Evolutionary conservation across 495 filamentous ascomycete genomes (phyloP), one percentile per base, ranked within the genome.

Genomic region (Platismatia glauca): DNA sequence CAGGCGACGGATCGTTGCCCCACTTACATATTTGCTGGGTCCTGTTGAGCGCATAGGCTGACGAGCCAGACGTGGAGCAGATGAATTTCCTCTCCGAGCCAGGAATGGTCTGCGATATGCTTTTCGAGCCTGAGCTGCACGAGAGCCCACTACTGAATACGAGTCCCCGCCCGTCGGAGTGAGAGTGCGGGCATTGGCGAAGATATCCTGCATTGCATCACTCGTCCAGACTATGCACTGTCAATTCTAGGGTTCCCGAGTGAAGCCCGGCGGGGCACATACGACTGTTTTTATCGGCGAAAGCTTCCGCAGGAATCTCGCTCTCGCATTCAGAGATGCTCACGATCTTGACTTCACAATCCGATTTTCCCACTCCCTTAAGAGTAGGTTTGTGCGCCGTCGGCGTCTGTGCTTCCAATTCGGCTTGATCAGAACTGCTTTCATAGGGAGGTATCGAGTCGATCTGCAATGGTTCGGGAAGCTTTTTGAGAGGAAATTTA

Each of bases 21-120:
- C 50, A 20, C 50, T 53, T 27, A 53, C 50, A 53, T 53, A 53
- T 29, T 33, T 53, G 29, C 50, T 53, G 29, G 50, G 50, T 53
- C 50, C 50, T n/a, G 50, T 53, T 33, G 50, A 20, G 33, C 50
- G 50, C 20, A 29, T 33, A 22, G 50, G 50, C 29, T 53, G 50
- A 53, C 50, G 50, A 18, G 50, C 13, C 50, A 33, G 29, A 33
- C 29, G 50, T 33, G 27, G 50, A 8, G 50, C 50, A 6, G 50
- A 53, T 2, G 50, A 53, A 2, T 33, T 33, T 3, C 50, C 50
- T 53, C 50, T 31, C 50, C 27, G 50, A 27, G 50, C 50, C 8
- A 53, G 50, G 16, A 53, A 53, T 15, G 50, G 50, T 20, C 50
- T 53, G 33, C 50, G 50, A 53, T 53, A 29, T 8, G 50, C 50